Conservation (phyloP, 2,329 filamentous ascomycete species). For the Sphaerulina vaccinii region DNA sequence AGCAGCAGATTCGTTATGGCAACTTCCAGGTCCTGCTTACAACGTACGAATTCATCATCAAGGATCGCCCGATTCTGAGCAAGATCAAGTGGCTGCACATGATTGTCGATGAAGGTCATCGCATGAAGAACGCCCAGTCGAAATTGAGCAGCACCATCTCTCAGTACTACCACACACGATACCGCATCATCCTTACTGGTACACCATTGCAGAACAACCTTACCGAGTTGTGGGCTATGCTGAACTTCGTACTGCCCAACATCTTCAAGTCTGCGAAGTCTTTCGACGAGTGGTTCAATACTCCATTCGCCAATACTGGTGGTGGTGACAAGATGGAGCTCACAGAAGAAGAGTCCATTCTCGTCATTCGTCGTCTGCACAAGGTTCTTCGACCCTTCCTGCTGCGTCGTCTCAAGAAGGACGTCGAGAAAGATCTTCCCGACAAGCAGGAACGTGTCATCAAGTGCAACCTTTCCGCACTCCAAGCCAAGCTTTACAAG, state of each 20-base stretch:
- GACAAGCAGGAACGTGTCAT: slow-evolving; percentile 99
- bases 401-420: slow-evolving; percentile 96
- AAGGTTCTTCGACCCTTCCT: slow-evolving; percentile 97
- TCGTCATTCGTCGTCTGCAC: slow-evolving; percentile 96
- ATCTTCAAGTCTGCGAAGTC: slow-evolving; percentile 99
- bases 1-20: slow-evolving; percentile 90
- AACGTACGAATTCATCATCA: slow-evolving; percentile 99
- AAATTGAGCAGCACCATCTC: slow-evolving; percentile 95
- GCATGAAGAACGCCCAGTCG: slow-evolving; percentile 98
- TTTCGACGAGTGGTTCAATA: slow-evolving; percentile 99
- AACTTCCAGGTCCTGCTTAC: slow-evolving; percentile 95
- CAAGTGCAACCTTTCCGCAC: slow-evolving; percentile 96
- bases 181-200: slow-evolving; percentile 94
- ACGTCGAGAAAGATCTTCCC: slow-evolving; percentile 97
- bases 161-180: slow-evolving; percentile 90
- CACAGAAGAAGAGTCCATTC: slow-evolving; percentile 98
- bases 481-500: slow-evolving; percentile 93
- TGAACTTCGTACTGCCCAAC: slow-evolving; percentile 96
- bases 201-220: slow-evolving; percentile 97
- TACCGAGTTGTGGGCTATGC: slow-evolving; percentile 91
- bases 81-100: slow-evolving; percentile 99
- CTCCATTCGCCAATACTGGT: slow-evolving; percentile 96
- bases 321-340: slow-evolving; percentile 98
- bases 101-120: slow-evolving; percentile 99
- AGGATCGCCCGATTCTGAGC: slow-evolving; percentile 88